Evolutionary conservation across 352 stramenopile genomes (phyloP).

Genomic region (Peronospora destructor): DNA sequence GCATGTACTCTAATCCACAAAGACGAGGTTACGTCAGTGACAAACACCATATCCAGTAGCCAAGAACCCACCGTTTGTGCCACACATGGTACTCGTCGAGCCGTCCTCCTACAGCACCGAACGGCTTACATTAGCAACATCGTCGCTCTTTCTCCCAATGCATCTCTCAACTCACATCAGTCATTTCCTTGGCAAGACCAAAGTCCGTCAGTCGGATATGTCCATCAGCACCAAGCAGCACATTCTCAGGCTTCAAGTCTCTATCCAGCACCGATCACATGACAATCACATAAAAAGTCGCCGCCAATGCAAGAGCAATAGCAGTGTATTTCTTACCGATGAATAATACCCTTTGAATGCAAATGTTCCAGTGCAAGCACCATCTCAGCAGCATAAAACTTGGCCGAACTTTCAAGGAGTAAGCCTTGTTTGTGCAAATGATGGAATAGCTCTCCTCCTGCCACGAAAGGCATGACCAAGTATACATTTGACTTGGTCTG

Average conservation of each 20-base stretch:
- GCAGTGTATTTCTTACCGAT: slow-evolving; percentile 30
- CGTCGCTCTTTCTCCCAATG: background rate
- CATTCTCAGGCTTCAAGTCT: slow-evolving; percentile 83
- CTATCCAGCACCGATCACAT: slow-evolving; percentile 21
- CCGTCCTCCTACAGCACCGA: slow-evolving; percentile 43
- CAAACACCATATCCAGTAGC: background rate
- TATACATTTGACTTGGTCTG: slow-evolving; percentile 79
- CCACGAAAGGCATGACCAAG: slow-evolving; percentile 74
- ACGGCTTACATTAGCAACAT: slow-evolving; percentile 14
- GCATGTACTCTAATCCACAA: slow-evolving; percentile 68
- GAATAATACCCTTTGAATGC: slow-evolving; percentile 71
- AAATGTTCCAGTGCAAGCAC: slow-evolving; percentile 75
- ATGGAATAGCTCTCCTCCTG: slow-evolving; percentile 64
- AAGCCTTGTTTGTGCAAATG: slow-evolving; percentile 56
- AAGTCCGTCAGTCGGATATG: slow-evolving; percentile 86
- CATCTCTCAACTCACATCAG: slow-evolving; percentile 32
- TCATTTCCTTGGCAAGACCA: slow-evolving; percentile 76
- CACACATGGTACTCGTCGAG: slow-evolving; percentile 77
- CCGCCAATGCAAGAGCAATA: background rate
- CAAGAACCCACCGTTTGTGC: slow-evolving; percentile 51
- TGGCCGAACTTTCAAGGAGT: slow-evolving; percentile 60
- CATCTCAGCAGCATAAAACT: slow-evolving; percentile 82
- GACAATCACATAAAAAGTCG: slow-evolving; percentile 4
- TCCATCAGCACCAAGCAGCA: slow-evolving; percentile 68
- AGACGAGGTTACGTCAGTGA: background rate